Conservation (phyloP, 352 stramenopile species). For the Globisporangium uncinulatum region DNA sequence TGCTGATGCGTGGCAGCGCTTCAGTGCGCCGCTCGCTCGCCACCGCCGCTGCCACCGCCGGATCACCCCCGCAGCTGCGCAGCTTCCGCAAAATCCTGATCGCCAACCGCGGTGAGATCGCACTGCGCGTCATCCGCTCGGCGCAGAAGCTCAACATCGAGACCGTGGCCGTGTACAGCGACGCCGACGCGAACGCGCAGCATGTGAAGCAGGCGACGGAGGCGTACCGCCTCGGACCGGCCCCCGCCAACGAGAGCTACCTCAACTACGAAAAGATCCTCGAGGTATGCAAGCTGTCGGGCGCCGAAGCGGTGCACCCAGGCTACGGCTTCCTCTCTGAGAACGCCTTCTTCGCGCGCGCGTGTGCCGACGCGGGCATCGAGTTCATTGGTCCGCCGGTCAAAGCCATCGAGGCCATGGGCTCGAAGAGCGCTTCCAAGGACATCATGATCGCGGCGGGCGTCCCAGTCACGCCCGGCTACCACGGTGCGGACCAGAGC, state of each 20-base stretch:
- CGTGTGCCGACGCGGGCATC: conserved; percentile 64
- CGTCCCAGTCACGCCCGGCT: conserved; percentile 87
- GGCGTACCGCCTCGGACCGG: conserved; percentile 61
- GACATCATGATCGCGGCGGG: conserved; percentile 87
- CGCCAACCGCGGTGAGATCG: conserved; percentile 90
- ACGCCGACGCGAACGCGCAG: conserved; percentile 77
- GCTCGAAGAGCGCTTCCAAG: conserved; percentile 90
- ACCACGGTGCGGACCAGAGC: conserved; percentile 87
- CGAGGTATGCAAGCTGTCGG: conserved; percentile 49
- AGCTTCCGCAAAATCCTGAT: conserved; percentile 89
- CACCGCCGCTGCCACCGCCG: conserved; percentile 14
- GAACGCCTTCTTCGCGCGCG: conserved; percentile 72
- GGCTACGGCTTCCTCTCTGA: conserved; percentile 91
- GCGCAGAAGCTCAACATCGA: conserved; percentile 84
- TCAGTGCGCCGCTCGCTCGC: conserved; percentile 17
- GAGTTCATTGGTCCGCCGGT: conserved; percentile 89
- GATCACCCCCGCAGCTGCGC: conserved; percentile 6
- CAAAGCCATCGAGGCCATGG: conserved; percentile 88
- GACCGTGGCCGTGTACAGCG: conserved; percentile 89
- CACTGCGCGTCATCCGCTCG: conserved; percentile 80
- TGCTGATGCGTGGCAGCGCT: conserved; percentile 4
- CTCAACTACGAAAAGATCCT: conserved; percentile 76
- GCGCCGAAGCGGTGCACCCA: conserved; percentile 82
- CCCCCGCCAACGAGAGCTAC: conserved; percentile 70
- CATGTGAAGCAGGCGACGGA: conserved; percentile 74